Evolutionary conservation across 2,329 filamentous ascomycete species (phyloP), one percentile per base, ranked within the genome.

Genomic region (Colletotrichum salicis): DNA sequence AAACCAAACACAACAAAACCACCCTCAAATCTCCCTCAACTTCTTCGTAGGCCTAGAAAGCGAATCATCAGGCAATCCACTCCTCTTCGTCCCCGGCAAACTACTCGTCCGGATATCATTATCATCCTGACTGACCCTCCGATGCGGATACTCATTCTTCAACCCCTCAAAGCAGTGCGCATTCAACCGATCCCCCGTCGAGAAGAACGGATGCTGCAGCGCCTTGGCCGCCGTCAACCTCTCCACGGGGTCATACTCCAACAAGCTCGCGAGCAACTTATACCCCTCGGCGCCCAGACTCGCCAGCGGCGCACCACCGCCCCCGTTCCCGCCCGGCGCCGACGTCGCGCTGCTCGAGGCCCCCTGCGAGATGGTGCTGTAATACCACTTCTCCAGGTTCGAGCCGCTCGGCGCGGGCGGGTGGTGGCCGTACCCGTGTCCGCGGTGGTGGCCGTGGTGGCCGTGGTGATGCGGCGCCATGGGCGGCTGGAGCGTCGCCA

Each of bases 101-200:
- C 94, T 97, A 55, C 92, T 92, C 0, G 94, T 95, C n/a, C 94
- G 88, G 68, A 98, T 98, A 81, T 98, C 96, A 77, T 97, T 97
- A 79, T 98, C 95, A 78, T 99, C 96, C 77, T 97, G 92, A 76
- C 93, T 97, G 52, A 99, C 95, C 60, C 96, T 90, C 8, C 96
- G 89, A 78, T 95, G 91, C 0, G 96, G 96, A 80, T 99, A 99
- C 78, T 96, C 94, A 74, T 91, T 91, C 82, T 94, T 94, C 64
- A 95, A 87, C 0, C 95, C 95, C 78, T 97, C 94, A 76, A 99
- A 99, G 79, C 95, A 98, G 79, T 97, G 96, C 51, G 90, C 87
- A 52, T 89, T 92, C 22, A 96, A 89, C 72, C 90, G 90, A 27
- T 93, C 91, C 2, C 91, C 91, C 77, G 91, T 91, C 41, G 86